Evolutionary conservation across 2,329 filamentous ascomycete species (phyloP).

Genomic region (Knufia fluminis): DNA sequence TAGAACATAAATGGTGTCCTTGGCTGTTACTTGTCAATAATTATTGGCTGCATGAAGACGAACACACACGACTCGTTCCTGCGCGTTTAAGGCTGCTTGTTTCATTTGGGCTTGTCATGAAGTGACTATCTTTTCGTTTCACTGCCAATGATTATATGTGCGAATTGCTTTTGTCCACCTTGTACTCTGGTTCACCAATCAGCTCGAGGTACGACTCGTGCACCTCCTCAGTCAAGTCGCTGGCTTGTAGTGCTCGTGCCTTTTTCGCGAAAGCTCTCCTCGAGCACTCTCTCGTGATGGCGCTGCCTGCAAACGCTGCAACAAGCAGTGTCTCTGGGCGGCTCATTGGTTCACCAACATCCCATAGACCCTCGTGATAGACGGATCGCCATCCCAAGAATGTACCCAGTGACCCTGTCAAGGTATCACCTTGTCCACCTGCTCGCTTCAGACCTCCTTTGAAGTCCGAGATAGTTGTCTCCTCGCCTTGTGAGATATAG

Average conservation of each 20-base stretch:
- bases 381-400: constrained; percentile 80
- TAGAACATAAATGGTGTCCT: too few species aligned
- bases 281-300: constrained; percentile 84
- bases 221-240: constrained; percentile 85
- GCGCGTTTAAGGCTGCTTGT: too few species aligned
- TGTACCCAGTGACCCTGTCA: constrained; percentile 83
- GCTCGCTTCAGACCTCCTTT: constrained; percentile 79
- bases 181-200: constrained; percentile 58
- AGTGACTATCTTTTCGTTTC: too few species aligned
- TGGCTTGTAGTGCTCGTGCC: constrained; percentile 82
- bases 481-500: constrained; percentile 67
- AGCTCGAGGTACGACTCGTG: constrained; percentile 69
- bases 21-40: too few species aligned
- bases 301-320: constrained; percentile 76
- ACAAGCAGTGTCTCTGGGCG: constrained; percentile 56
- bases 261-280: constrained; percentile 75
- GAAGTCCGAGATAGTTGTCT: constrained; percentile 65
- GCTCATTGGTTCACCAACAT: constrained; percentile 48
- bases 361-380: constrained; percentile 76
- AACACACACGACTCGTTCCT: too few species aligned
- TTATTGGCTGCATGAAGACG: too few species aligned
- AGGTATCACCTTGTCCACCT: constrained; percentile 88
- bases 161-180: not conserved
- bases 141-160: constrained; percentile 3
- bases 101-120: too few species aligned